A percentile compares a stretch with the other conserved stretches of the same genome.
These are phyloP conservation scores for Tolypocladium tundrense DNA, from an alignment of 2,329 filamentous ascomycete genomes.

Conservation along the genomic window DNA sequence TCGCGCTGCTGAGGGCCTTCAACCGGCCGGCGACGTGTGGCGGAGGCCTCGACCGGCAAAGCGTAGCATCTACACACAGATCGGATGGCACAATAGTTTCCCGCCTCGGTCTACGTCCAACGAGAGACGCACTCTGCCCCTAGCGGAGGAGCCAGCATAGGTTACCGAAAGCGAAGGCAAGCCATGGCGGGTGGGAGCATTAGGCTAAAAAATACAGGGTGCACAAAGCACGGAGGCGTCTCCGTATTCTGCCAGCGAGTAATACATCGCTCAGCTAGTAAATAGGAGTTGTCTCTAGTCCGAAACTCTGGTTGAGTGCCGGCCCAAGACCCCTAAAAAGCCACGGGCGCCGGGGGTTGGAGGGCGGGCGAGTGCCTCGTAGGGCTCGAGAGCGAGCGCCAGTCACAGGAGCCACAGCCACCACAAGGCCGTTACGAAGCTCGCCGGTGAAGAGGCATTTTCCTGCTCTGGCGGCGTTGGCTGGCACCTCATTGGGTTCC, in stretches of 20 bases:
- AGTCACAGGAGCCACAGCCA: neutral
- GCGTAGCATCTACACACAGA: neutral
- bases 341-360: neutral
- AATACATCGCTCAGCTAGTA: neutral
- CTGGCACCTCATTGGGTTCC: neutral
- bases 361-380: neutral
- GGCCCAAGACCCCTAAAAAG: neutral
- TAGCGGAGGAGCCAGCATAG: neutral
- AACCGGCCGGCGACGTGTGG: neutral
- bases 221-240: neutral
- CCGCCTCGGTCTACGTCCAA: neutral
- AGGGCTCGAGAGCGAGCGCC: neutral
- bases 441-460: neutral
- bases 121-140: neutral
- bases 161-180: neutral
- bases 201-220: neutral
- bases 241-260: neutral
- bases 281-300: neutral
- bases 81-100: neutral
- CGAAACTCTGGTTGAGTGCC: neutral
- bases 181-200: neutral
- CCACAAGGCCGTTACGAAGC: neutral
- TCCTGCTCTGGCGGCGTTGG: neutral
- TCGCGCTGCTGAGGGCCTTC: neutral
- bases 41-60: too few species aligned